Conservation (phyloP, 805 yeast species). For the Zygoascus ofunaensis region DNA sequence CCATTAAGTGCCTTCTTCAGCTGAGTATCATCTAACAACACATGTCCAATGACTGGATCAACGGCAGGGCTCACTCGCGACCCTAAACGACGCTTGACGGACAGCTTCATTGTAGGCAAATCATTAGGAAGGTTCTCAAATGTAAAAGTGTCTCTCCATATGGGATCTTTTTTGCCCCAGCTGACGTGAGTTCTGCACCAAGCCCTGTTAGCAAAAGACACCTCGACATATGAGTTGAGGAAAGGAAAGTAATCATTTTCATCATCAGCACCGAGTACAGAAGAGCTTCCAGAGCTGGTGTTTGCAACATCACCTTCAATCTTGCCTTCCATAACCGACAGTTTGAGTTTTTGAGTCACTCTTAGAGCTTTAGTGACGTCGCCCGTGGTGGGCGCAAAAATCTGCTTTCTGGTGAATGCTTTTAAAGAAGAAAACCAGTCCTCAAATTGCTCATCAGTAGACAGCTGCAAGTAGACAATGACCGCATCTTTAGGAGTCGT, state of each 20-base stretch:
- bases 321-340: constrained; percentile 17
- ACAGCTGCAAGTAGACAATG: constrained; percentile 1
- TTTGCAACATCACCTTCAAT: constrained; percentile 2
- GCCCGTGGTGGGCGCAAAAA: constrained; percentile 19
- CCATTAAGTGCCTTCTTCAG: constrained; percentile 13
- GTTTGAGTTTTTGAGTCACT: constrained; percentile 11
- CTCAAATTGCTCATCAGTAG: constrained; percentile 21
- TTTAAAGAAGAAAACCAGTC: constrained; percentile 27
- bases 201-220: constrained; percentile 59
- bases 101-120: constrained; percentile 32
- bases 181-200: constrained; percentile 75
- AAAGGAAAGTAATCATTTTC: constrained; percentile 8
- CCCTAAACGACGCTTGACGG: constrained; percentile 11
- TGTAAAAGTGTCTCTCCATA: constrained; percentile 74
- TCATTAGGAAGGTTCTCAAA: constrained; percentile 44
- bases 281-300: background rate
- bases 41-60: constrained; percentile 44
- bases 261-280: background rate
- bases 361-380: constrained; percentile 13
- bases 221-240: constrained; percentile 50
- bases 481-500: background rate
- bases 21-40: constrained; percentile 27
- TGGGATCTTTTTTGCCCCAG: constrained; percentile 42
- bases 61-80: constrained; percentile 21
- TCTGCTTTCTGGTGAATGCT: constrained; percentile 19